Percentiles rank a stretch among this genome's conserved stretches.
Evolutionary conservation across 495 filamentous ascomycete genomes (phyloP).

Genomic region (Cercophora scortea): DNA sequence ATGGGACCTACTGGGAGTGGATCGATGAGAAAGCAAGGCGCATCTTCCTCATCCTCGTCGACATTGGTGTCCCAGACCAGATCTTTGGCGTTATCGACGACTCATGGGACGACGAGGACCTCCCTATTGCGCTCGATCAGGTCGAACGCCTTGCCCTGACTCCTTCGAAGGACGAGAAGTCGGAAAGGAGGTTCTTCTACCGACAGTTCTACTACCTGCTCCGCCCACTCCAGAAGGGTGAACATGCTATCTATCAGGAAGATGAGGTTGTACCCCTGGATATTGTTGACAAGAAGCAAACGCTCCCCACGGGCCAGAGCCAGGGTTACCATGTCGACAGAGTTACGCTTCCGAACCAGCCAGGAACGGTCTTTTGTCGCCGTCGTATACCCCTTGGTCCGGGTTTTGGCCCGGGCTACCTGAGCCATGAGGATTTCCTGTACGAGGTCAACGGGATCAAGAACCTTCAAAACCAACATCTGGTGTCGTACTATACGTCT

Average conservation of each 20-base stretch:
- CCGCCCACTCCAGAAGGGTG: constrained; percentile 59
- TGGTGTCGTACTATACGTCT: constrained; percentile 72
- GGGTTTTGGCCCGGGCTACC: constrained; percentile 41
- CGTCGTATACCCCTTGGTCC: constrained; percentile 57
- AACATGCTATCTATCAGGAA: constrained; percentile 64
- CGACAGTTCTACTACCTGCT: constrained; percentile 78
- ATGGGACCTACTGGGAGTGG: constrained; percentile 89
- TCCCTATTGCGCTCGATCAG: constrained; percentile 68
- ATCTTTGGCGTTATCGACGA: constrained; percentile 83
- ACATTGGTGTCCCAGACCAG: constrained; percentile 71
- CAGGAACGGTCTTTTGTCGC: constrained; percentile 58
- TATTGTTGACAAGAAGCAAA: constrained; percentile 49
- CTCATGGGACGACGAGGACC: constrained; percentile 81
- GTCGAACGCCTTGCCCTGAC: constrained; percentile 61
- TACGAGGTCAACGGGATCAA: constrained; percentile 56
- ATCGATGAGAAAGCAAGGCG: constrained; percentile 71
- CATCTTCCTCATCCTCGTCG: constrained; percentile 74
- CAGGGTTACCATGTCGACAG: constrained; percentile 53
- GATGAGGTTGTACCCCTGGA: constrained; percentile 78
- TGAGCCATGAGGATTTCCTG: constrained; percentile 60
- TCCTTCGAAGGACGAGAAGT: constrained; percentile 46
- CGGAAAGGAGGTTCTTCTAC: constrained; percentile 69
- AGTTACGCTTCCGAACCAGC: constrained; percentile 53
- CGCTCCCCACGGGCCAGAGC: constrained; percentile 30
- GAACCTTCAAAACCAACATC: constrained; percentile 65